phyloP scores from a whole-genome alignment of 2,329 filamentous ascomycete species.

The Colletotrichum euphorbiae region DNA sequence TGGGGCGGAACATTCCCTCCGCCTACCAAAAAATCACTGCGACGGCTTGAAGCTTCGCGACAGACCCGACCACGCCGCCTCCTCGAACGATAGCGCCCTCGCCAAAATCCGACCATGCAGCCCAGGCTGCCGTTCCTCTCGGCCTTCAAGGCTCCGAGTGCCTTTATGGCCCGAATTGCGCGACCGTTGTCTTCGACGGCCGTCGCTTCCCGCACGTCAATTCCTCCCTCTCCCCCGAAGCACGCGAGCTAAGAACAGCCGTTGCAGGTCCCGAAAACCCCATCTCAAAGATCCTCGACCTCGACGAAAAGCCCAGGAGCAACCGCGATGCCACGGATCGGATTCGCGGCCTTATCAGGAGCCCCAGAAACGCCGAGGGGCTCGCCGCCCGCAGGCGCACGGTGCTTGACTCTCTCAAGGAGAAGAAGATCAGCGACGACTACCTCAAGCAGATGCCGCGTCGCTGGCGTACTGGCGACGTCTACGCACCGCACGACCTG shows the following conservation, averaged over 20 bases:
- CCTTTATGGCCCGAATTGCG: constrained; percentile 33
- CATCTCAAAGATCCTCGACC: constrained; percentile 34
- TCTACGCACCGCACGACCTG: constrained; percentile 92
- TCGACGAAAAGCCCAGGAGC: constrained; percentile 27
- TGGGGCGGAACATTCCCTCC: constrained; percentile 39
- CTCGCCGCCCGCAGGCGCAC: constrained; percentile 46
- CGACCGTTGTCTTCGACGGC: constrained; percentile 38
- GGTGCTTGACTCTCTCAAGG: constrained; percentile 53
- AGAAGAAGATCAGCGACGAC: constrained; percentile 58
- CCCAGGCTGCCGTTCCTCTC: constrained; percentile 50
- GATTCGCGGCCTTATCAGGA: constrained; percentile 35
- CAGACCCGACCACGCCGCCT: constrained; percentile 32
- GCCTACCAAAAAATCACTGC: constrained; percentile 39
- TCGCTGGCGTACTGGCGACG: constrained; percentile 80
- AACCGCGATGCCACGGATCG: constrained; percentile 25
- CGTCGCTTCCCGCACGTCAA: constrained; percentile 28
- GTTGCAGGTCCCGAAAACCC: constrained; percentile 18
- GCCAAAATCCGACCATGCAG: constrained; percentile 50
- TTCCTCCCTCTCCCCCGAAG: not conserved
- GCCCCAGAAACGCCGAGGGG: constrained; percentile 43
- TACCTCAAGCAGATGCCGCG: constrained; percentile 75
- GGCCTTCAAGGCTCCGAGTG: constrained; percentile 31
- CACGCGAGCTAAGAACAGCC: constrained; percentile 17
- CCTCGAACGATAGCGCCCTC: not conserved
- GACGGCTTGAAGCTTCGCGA: constrained; percentile 39